phyloP scores from a whole-genome alignment of 2,329 filamentous ascomycete species.

The Capronia epimyces region DNA sequence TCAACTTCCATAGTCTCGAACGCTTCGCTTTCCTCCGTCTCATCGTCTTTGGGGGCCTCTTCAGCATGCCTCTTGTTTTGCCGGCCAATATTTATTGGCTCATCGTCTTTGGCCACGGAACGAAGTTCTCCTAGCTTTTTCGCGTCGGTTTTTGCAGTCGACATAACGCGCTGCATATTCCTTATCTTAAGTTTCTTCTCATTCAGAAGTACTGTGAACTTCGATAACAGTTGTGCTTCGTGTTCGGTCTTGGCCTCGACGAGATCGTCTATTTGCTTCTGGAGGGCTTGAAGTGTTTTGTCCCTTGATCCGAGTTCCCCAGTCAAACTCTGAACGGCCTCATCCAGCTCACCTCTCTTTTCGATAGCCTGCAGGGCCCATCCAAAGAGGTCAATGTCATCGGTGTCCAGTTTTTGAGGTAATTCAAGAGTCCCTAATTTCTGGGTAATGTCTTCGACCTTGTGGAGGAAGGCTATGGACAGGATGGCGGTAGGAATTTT shows the following conservation, averaged over 20 bases:
- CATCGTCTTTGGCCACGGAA: constrained; percentile 28
- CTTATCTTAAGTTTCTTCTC: constrained; percentile 61
- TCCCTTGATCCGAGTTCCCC: constrained; percentile 43
- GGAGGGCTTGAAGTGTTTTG: constrained; percentile 47
- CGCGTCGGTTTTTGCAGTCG: constrained; percentile 44
- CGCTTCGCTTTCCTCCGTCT: constrained; percentile 23
- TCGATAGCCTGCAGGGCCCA: constrained; percentile 50
- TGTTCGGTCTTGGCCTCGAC: constrained; percentile 52
- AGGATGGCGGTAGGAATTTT: constrained; percentile 33
- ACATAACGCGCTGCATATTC: constrained; percentile 55
- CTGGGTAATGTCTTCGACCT: constrained; percentile 50
- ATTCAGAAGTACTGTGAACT: constrained; percentile 55
- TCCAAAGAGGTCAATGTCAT: constrained; percentile 52
- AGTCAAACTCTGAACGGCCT: constrained; percentile 40
- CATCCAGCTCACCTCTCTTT: constrained; percentile 40
- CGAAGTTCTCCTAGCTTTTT: constrained; percentile 33
- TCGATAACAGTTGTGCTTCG: constrained; percentile 53
- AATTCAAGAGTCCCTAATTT: constrained; percentile 51
- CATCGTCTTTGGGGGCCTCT: constrained; percentile 6
- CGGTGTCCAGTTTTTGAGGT: constrained; percentile 46
- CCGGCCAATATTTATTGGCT: constrained; percentile 25
- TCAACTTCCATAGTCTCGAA: constrained; percentile 24
- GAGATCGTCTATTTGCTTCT: constrained; percentile 53
- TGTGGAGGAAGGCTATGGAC: constrained; percentile 40
- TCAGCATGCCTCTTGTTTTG: constrained; percentile 22